phyloP scores from a whole-genome alignment of 208 protist genomes.

The Trypanosoma melophagium region DNA sequence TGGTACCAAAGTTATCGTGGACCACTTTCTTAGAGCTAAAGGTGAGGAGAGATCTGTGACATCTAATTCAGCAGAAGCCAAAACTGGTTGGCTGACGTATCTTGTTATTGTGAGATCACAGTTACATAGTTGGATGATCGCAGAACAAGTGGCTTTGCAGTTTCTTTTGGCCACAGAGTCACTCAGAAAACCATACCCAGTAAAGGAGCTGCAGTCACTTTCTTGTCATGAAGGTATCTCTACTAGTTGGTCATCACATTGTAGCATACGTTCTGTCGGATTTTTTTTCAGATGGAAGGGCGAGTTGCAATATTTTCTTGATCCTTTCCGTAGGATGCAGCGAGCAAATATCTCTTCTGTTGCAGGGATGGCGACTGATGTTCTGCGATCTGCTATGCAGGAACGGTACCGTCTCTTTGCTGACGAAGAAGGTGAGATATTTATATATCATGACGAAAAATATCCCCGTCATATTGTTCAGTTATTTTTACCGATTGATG shows the following conservation, averaged over 20 bases:
- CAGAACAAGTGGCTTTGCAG: constrained; percentile 62
- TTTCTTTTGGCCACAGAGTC: constrained; percentile 26
- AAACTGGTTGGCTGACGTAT: constrained; percentile 51
- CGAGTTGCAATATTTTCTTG: constrained; percentile 20
- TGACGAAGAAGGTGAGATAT: constrained; percentile 45
- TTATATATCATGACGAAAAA: constrained; percentile 32
- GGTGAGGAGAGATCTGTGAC: constrained; percentile 19
- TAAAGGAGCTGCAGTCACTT: constrained; percentile 39
- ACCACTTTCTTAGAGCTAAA: constrained; percentile 53
- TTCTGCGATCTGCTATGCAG: constrained; percentile 42
- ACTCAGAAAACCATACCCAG: constrained; percentile 6
- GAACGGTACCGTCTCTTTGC: constrained; percentile 40
- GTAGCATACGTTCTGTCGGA: constrained; percentile 48
- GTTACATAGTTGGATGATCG: constrained; percentile 60
- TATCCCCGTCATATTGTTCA: constrained; percentile 55
- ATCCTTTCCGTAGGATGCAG: constrained; percentile 10
- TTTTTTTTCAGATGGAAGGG: constrained; percentile 57
- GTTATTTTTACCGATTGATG: constrained; percentile 48
- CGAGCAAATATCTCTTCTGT: constrained; percentile 25
- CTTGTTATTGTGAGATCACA: constrained; percentile 60
- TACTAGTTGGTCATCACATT: constrained; percentile 60
- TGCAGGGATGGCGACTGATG: constrained; percentile 26
- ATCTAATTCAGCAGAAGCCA: constrained; percentile 22
- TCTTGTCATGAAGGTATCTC: constrained; percentile 54
- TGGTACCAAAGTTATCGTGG: constrained; percentile 67